Evolutionary conservation across 257 asterid species (phyloP).

Genomic region (Lithospermum erythrorhizon): DNA sequence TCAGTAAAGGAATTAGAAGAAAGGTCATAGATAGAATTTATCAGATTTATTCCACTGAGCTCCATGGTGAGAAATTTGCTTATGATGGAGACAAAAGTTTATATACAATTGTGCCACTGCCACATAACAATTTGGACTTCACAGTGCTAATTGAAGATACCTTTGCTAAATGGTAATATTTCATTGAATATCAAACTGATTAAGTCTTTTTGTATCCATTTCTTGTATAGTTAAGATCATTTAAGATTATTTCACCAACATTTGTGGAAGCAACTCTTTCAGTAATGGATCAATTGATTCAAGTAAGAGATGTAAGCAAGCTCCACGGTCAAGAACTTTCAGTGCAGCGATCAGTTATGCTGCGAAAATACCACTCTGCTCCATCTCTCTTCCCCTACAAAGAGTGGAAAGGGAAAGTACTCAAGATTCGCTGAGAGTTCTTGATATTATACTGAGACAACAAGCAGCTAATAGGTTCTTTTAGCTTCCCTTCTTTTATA

Average conservation of each 20-base stretch:
- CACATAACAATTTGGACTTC: slow-evolving; percentile 44
- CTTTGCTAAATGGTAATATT: slow-evolving; percentile 40
- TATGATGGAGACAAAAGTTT: slow-evolving; percentile 75
- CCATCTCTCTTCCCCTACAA: slow-evolving; percentile 51
- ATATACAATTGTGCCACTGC: slow-evolving; percentile 73
- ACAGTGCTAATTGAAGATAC: slow-evolving; percentile 66
- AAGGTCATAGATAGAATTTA: slow-evolving; percentile 52
- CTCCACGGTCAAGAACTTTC: slow-evolving; percentile 42
- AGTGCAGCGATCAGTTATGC: slow-evolving; percentile 59
- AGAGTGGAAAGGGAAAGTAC: slow-evolving; percentile 46
- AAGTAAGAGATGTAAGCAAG: slow-evolving; percentile 53
- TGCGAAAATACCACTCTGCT: slow-evolving; percentile 55
- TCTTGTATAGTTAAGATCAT: slow-evolving; percentile 8
- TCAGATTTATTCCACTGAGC: slow-evolving; percentile 64
- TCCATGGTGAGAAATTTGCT: slow-evolving; percentile 55
- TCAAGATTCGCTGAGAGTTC: slow-evolving; percentile 70
- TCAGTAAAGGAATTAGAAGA: slow-evolving; percentile 54
- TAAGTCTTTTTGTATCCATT: not conserved
- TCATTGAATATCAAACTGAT: slow-evolving; percentile 3
- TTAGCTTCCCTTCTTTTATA: slow-evolving; percentile 2
- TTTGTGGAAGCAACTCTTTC: slow-evolving; percentile 26
- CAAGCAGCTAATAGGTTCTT: slow-evolving; percentile 74
- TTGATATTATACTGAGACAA: slow-evolving; percentile 73
- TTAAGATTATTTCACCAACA: slow-evolving; percentile 13
- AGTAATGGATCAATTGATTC: slow-evolving; percentile 30